phyloP scores from a whole-genome alignment of 805 yeast genomes.

The Lachancea waltii region DNA sequence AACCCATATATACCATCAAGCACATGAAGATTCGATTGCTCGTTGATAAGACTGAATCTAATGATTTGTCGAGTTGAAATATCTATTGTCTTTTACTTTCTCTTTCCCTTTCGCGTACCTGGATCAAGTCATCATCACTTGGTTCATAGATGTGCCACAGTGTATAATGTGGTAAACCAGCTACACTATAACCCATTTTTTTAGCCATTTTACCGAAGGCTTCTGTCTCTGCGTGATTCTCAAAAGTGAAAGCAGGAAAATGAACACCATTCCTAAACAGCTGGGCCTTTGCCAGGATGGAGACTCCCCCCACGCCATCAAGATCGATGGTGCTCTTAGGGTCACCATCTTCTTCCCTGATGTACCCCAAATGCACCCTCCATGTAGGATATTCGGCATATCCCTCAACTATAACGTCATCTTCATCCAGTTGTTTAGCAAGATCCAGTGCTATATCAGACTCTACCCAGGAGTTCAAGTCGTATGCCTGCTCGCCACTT shows the following conservation, averaged over 20 bases:
- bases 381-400: conserved; percentile 83
- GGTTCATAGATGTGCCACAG: conserved; percentile 91
- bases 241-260: conserved; percentile 78
- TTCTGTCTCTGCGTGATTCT: conserved; percentile 84
- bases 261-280: conserved; percentile 74
- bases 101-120: conserved; percentile 64
- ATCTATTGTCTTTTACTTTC: conserved; percentile 43
- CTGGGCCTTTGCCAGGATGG: conserved; percentile 67
- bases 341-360: conserved; percentile 55
- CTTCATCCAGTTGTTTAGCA: conserved; percentile 61
- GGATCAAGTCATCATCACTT: conserved; percentile 71
- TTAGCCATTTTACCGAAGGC: conserved; percentile 80
- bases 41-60: too few species aligned
- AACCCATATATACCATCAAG: too few species aligned
- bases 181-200: conserved; percentile 72
- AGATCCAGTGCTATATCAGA: conserved; percentile 65
- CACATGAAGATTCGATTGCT: too few species aligned
- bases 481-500: conserved; percentile 86
- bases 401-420: conserved; percentile 84
- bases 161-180: conserved; percentile 85
- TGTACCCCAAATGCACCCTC: conserved; percentile 74
- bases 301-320: conserved; percentile 87
- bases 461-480: conserved; percentile 94
- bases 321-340: conserved; percentile 58
- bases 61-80: conserved; percentile 1